phyloP scores from a whole-genome alignment of 2,329 filamentous ascomycete genomes.

The Ophiostoma sp. region DNA sequence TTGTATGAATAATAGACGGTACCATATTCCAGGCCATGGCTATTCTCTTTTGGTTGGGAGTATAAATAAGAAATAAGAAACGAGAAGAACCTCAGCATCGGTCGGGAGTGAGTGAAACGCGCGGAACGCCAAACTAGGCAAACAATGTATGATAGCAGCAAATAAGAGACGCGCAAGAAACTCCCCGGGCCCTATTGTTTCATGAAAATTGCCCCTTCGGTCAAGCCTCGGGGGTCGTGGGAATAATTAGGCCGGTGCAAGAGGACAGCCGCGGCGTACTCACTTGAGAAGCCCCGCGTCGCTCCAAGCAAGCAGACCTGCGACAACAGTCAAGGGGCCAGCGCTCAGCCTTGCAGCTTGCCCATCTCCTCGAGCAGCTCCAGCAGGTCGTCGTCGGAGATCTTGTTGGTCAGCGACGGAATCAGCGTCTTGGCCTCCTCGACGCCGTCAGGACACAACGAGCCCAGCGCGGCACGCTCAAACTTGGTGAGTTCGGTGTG shows the following conservation, averaged over 20 bases:
- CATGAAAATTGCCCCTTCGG: background rate
- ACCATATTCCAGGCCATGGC: too few species aligned
- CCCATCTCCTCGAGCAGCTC: conserved; percentile 85
- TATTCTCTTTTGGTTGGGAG: too few species aligned
- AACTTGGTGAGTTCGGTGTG: conserved; percentile 81
- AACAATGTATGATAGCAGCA: background rate
- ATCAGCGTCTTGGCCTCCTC: conserved; percentile 97
- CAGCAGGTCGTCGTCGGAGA: conserved; percentile 81
- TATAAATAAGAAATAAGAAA: too few species aligned
- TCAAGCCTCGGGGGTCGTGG: background rate
- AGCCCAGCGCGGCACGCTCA: conserved; percentile 87
- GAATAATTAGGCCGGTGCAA: background rate
- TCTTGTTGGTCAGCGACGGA: conserved; percentile 82
- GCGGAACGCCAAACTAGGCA: background rate
- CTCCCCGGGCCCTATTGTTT: background rate
- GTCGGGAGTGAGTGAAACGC: background rate
- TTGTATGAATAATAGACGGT: too few species aligned
- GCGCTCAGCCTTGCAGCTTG: conserved; percentile 55
- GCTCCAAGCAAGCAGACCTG: too few species aligned
- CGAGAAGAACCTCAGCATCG: too few species aligned
- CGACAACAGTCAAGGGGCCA: background rate
- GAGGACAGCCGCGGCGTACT: background rate
- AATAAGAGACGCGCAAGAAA: background rate
- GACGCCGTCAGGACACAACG: conserved; percentile 82
- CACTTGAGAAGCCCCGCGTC: too few species aligned